Evolutionary conservation across 75 land plant species (phyloP), one percentile per base, ranked within the genome.

Genomic region (Picea glauca): DNA sequence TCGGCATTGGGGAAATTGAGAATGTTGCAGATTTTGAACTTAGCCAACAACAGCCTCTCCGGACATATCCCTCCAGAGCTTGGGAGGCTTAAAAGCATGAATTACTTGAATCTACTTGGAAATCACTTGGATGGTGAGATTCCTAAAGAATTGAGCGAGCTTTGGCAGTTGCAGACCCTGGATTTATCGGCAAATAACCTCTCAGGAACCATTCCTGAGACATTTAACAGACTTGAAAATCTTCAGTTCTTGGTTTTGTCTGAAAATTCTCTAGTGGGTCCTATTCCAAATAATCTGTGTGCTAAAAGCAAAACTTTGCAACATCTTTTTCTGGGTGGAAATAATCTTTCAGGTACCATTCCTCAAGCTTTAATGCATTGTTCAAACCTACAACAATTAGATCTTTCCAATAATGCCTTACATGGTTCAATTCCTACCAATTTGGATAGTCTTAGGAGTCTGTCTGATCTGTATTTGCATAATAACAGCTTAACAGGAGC

Each of bases 401-500:
- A 94, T 84, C 79, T 94, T 78, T 81, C 95, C 54, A 84, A 85
- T 77, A 94, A 92, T 70, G 73, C 73, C 3, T 80, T 94, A 56
- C 76, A 79, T 74, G 98, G 93, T 13, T 65, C 80, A 9, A 93
- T 93, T 13, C 96, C 93, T 0, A 57, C n/a, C 23, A 84, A 86
- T 73, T 64, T 93, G 23, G 89, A 80, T 17, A 62, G 80, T 76
- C 80, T 93, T 50, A 30, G 32, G 21, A 60, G 77, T 3, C 80
- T 93, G 59, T 83, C 85, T 68, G 83, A 87, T 58, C 87, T 93
- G 60, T 56, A 79, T 58, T 88, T 95, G 33, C 80, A 89, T 75
- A 95, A 91, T 85, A 95, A 93, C 81, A 84, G 82, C 67, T 83
- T 95, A 32, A 68, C 74, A 23, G 95, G 98, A 14, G 35, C 56